These are phyloP conservation scores for Xylariomycetidae sp. DNA, from an alignment of 2,329 filamentous ascomycete species.

Conservation along the genomic window DNA sequence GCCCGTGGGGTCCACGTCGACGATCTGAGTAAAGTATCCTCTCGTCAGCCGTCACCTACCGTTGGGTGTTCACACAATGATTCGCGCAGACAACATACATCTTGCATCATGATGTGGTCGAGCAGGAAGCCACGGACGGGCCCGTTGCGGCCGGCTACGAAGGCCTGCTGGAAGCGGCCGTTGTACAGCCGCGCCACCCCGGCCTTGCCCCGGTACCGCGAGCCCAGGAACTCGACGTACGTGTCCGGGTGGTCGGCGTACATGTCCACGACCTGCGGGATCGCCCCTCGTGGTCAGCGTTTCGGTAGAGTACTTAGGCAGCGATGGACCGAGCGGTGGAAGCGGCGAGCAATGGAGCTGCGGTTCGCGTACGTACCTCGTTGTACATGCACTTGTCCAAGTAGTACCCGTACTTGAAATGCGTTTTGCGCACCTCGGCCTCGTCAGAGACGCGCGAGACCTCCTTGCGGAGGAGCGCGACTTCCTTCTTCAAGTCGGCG, in stretches of 20 bases:
- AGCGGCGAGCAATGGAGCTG: too few relatives aligned
- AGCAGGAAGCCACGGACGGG: constrained; percentile 50
- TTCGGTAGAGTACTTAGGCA: constrained; percentile 2
- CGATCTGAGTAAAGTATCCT: too few relatives aligned
- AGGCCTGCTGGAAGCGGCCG: constrained; percentile 42
- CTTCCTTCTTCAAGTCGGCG: constrained; percentile 31
- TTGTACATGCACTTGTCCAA: constrained; percentile 54
- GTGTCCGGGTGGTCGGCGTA: constrained; percentile 47
- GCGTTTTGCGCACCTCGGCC: constrained; percentile 47
- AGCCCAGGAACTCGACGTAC: constrained; percentile 50
- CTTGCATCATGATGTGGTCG: constrained; percentile 53
- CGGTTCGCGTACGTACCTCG: constrained; percentile 37
- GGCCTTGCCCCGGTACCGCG: constrained; percentile 44
- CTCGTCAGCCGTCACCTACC: too few relatives aligned
- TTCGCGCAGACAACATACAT: too few relatives aligned
- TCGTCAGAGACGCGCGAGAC: constrained; percentile 37
- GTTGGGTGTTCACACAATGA: too few relatives aligned
- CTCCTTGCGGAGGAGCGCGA: constrained; percentile 29
- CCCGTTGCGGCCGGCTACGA: constrained; percentile 49
- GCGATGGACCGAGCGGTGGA: not conserved
- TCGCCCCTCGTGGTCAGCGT: not conserved
- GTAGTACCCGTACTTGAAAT: constrained; percentile 55
- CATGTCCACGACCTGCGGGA: constrained; percentile 37
- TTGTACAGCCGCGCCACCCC: constrained; percentile 47
- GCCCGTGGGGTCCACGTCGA: constrained; percentile 42